These are phyloP conservation scores for Diaporthe capsici DNA, from an alignment of 2,329 filamentous ascomycete species.

Conservation along the genomic window DNA sequence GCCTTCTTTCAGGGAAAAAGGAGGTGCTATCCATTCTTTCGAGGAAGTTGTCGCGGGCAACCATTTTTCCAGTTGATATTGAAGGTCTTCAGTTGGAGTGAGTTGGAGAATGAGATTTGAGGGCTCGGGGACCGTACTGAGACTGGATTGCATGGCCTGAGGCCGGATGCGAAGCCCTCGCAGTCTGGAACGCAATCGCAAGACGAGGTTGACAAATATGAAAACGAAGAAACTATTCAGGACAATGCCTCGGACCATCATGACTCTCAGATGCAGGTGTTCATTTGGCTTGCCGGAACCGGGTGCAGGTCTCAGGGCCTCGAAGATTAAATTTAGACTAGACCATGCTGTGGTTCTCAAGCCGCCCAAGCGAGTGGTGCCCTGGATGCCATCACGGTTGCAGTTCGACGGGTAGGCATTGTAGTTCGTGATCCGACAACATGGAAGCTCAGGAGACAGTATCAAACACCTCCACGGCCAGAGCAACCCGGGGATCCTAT, in stretches of 20 bases:
- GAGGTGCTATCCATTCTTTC: too few relatives aligned
- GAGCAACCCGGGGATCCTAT: neutral
- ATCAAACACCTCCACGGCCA: constrained; percentile 1
- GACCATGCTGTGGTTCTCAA: neutral
- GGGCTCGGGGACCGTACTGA: too few relatives aligned
- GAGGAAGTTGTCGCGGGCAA: neutral
- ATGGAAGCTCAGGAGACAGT: constrained; percentile 22
- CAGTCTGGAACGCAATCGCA: neutral
- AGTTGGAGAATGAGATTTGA: neutral
- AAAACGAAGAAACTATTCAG: neutral
- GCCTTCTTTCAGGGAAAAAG: neutral
- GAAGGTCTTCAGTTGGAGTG: neutral
- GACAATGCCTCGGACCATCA: neutral
- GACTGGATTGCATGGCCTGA: neutral
- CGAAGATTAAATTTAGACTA: constrained; percentile 6
- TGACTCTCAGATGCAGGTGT: neutral
- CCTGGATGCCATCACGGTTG: neutral
- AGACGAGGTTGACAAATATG: neutral
- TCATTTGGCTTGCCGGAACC: neutral
- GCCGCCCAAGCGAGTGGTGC: neutral
- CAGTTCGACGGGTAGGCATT: neutral
- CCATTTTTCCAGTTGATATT: too few relatives aligned
- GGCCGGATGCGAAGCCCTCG: neutral
- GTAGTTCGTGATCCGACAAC: constrained; percentile 4
- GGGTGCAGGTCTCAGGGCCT: neutral